Evolutionary conservation across 2,329 filamentous ascomycete species (phyloP), one percentile per base, ranked within the genome.

Genomic region (Penicillium sp.): DNA sequence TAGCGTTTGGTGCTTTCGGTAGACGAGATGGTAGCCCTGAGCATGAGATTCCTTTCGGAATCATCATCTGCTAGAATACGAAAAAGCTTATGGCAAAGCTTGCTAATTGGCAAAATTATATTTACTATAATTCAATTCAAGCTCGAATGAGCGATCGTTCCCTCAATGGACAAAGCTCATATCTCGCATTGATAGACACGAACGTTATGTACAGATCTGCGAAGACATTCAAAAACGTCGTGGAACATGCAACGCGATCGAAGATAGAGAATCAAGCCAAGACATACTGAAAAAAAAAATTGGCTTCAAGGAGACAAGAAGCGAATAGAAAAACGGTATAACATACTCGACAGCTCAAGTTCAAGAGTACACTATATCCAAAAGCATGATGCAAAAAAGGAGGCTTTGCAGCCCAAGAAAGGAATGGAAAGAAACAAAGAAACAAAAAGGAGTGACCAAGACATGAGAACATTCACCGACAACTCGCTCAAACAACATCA

Each of bases 201-300:
- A 56, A 51, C 28, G 47, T 55, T 63, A 63, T 65, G 42, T 63
- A 57, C 63, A 63, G 57, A 57, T 51, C 51, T 41, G 43, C 56
- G 39, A 48, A 59, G n/a, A 48, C 22, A 38, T n/a, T 15, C 48
- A 34, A 12, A 49, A 31, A 35, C 35, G 41, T 43, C 51, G 12
- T 28, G 38, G 17, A 49, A 51, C 17, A 55, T 52, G 43, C 12
- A 5, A 22, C 25, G 28, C 49, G 22, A 45, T 48, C 53, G 35
- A 42, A 57, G 25, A 31, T 38, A 12, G 43, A 22, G 49, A 50
- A 45, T 3, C 31, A 54, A 39, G 47, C 15, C n/a, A 38, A 45
- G 39, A 47, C 51, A 39, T 54, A 63, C 51, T 60, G 38, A 41
- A 51, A 58, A 37, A 51, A 58, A 54, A 45, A 31, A 31, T 31